Conservation (phyloP, 2,329 filamentous ascomycete genomes). For the Coniochaeta sp. region DNA sequence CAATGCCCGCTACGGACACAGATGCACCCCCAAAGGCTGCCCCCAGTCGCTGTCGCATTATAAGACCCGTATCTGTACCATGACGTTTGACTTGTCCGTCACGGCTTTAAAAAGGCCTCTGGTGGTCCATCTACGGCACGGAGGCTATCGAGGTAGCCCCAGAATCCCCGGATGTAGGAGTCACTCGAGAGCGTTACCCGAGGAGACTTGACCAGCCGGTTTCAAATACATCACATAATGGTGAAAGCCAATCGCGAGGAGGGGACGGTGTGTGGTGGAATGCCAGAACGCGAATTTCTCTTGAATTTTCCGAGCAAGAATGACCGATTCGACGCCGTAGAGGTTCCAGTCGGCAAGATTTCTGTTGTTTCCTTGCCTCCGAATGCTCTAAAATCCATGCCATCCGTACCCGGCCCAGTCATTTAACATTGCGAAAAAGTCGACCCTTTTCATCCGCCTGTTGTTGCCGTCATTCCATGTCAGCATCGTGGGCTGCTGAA, state of each 20-base stretch:
- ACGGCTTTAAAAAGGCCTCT: conserved; percentile 57
- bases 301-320: conserved; percentile 5
- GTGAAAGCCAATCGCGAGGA: background rate
- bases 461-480: background rate
- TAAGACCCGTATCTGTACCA: conserved; percentile 63
- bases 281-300: background rate
- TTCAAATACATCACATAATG: conserved; percentile 10
- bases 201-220: conserved; percentile 51
- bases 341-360: conserved; percentile 1
- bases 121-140: conserved; percentile 50
- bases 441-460: background rate
- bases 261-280: background rate
- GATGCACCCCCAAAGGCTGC: too few relatives aligned
- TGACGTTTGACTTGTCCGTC: conserved; percentile 44
- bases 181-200: conserved; percentile 27
- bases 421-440: conserved; percentile 4
- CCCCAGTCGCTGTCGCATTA: too few relatives aligned
- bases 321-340: conserved; percentile 2
- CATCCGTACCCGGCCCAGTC: conserved; percentile 2
- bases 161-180: conserved; percentile 44
- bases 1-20: too few relatives aligned
- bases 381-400: conserved; percentile 5
- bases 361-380: conserved; percentile 1
- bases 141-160: conserved; percentile 50
- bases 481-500: background rate